Conservation (phyloP, 2,329 filamentous ascomycete genomes). For the Thyridium curvatum region DNA sequence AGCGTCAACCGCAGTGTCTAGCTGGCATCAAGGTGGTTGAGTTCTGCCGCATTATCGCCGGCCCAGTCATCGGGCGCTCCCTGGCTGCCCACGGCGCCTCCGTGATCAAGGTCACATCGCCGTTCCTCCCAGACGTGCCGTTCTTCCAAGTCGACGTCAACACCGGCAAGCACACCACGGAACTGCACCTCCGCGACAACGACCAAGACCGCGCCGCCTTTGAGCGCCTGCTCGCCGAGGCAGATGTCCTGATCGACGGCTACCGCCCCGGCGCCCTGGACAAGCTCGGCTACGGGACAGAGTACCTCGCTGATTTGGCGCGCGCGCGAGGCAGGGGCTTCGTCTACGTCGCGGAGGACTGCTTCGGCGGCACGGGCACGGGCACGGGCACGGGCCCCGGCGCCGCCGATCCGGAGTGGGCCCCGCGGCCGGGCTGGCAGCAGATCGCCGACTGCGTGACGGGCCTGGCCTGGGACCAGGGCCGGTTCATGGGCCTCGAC, state of each 20-base stretch:
- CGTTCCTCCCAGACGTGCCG: slow-evolving; percentile 61
- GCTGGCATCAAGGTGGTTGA: slow-evolving; percentile 67
- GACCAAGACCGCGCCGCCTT: slow-evolving; percentile 46
- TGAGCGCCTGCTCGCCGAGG: slow-evolving; percentile 51
- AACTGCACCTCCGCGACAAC: slow-evolving; percentile 53
- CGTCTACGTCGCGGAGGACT: slow-evolving; percentile 65
- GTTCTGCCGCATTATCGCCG: slow-evolving; percentile 69
- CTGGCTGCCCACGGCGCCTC: slow-evolving; percentile 71
- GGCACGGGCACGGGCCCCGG: slow-evolving; percentile 1
- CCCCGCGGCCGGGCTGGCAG: slow-evolving; percentile 61
- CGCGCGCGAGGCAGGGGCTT: slow-evolving; percentile 52
- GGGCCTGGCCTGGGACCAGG: slow-evolving; percentile 57
- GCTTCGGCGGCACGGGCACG: slow-evolving; percentile 55
- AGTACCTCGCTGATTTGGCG: slow-evolving; percentile 45
- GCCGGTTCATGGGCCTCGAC: slow-evolving; percentile 51
- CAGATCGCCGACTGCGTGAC: slow-evolving; percentile 64
- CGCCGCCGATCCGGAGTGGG: slow-evolving; percentile 46
- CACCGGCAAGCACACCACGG: slow-evolving; percentile 61
- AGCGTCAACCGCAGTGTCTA: slow-evolving; percentile 27
- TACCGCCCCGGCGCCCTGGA: slow-evolving; percentile 62
- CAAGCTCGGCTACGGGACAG: slow-evolving; percentile 55
- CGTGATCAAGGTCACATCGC: slow-evolving; percentile 65
- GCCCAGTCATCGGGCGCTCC: slow-evolving; percentile 64
- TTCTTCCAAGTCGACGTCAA: slow-evolving; percentile 70
- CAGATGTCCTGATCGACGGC: slow-evolving; percentile 60